phyloP scores from a whole-genome alignment of 768 basidiomycete genomes.

The Hysterangium stoloniferum region DNA sequence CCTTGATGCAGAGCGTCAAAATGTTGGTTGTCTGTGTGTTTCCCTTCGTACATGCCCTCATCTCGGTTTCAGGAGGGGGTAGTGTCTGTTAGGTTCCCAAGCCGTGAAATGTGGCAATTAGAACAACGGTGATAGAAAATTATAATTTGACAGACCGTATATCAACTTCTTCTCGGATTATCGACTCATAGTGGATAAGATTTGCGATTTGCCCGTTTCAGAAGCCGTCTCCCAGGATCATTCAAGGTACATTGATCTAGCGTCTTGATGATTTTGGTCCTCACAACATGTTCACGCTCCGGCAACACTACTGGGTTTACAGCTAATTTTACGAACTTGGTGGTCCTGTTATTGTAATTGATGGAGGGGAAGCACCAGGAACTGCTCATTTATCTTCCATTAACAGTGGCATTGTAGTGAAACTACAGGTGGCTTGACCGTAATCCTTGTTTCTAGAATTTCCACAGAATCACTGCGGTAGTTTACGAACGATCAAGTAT shows the following conservation, averaged over 20 bases:
- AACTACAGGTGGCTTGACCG: slow-evolving; percentile 82
- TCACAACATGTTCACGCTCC: slow-evolving; percentile 51
- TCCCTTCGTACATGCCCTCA: neutral
- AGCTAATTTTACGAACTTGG: slow-evolving; percentile 62
- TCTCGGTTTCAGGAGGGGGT: neutral
- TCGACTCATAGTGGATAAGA: neutral
- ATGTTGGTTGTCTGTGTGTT: slow-evolving; percentile 14
- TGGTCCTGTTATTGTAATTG: slow-evolving; percentile 83
- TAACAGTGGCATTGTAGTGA: slow-evolving; percentile 69
- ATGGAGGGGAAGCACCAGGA: slow-evolving; percentile 90
- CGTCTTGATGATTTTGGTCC: slow-evolving; percentile 76
- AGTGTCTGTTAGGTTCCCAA: neutral
- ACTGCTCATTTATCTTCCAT: slow-evolving; percentile 45
- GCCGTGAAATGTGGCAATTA: slow-evolving; percentile 1
- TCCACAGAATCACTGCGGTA: slow-evolving; percentile 81
- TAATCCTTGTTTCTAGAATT: slow-evolving; percentile 69
- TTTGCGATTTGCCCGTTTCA: neutral
- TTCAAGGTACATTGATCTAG: slow-evolving; percentile 48
- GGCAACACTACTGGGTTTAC: slow-evolving; percentile 91
- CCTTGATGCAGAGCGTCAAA: too few relatives aligned
- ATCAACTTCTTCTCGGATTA: neutral
- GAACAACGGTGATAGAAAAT: neutral
- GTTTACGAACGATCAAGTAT: slow-evolving; percentile 82
- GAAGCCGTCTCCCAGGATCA: neutral
- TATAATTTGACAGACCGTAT: neutral